A percentile compares a stretch with the other conserved stretches of the same genome.
Conservation (phyloP, 2,329 filamentous ascomycete species). For the Beauveria sp. region DNA sequence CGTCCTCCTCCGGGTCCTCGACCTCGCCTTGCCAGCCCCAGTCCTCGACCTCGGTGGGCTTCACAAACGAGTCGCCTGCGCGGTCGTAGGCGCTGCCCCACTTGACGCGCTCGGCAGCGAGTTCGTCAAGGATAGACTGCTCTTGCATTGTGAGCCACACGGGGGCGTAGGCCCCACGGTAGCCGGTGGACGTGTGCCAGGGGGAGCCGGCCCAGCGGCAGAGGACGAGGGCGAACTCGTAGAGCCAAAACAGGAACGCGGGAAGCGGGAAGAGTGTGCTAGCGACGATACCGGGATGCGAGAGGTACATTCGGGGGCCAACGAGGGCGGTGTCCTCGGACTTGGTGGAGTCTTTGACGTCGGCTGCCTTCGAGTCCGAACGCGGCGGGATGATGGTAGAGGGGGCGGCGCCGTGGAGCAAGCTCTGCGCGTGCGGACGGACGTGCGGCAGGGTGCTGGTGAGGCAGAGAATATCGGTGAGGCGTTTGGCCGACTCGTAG, state of each 20-base stretch:
- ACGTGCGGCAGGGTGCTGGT: constrained; percentile 62
- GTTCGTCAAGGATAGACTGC: constrained; percentile 51
- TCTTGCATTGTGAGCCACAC: constrained; percentile 70
- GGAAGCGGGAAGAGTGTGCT: constrained; percentile 74
- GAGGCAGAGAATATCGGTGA: constrained; percentile 77
- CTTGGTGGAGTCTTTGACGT: constrained; percentile 14
- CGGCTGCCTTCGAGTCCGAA: background rate
- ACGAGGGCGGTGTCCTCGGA: constrained; percentile 13
- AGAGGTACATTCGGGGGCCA: constrained; percentile 62
- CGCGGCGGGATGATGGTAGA: constrained; percentile 12
- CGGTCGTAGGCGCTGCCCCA: constrained; percentile 73
- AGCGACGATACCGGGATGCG: constrained; percentile 80
- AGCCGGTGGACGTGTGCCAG: constrained; percentile 76
- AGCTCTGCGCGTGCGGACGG: constrained; percentile 46
- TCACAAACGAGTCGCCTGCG: constrained; percentile 51
- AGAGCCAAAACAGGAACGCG: constrained; percentile 60
- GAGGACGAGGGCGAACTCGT: constrained; percentile 60
- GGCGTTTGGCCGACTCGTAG: constrained; percentile 81
- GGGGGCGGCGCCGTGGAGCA: constrained; percentile 34
- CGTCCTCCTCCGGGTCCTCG: constrained; percentile 39
- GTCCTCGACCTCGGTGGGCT: constrained; percentile 74
- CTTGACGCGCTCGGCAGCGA: constrained; percentile 54
- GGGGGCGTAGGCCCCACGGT: constrained; percentile 67
- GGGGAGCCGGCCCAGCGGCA: constrained; percentile 74
- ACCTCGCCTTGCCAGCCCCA: constrained; percentile 67